Evolutionary conservation across 371 early-diverging fungal genomes (phyloP), one percentile per base, ranked within the genome.

Genomic region (Rhizopus stolonifer): DNA sequence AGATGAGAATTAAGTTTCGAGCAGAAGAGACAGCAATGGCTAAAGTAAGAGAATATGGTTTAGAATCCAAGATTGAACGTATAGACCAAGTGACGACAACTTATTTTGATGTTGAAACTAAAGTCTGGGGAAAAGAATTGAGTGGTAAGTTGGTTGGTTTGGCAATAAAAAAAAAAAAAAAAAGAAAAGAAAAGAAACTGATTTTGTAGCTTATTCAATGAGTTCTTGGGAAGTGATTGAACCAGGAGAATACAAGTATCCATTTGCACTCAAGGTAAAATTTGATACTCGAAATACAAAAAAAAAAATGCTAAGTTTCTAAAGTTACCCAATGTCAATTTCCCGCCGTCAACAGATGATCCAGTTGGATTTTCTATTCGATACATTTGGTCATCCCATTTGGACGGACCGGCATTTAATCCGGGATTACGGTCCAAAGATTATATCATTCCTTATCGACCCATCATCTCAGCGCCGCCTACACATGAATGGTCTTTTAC

Each of bases 261-360:
- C 76, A 5, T 80, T 80, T 60, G 80, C 80, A 14, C 69, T 80
- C 57, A 80, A 80, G 60, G 80, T 77, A 61, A 49, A 0, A 10
- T 7, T 29, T 7, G 1, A 40, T 15, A 19, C 4, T 14, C 24
- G 36, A 36, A 48, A 21, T 33, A n/a, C 7, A 51, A 25, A 11
- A 25, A 33, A 17, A 36, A 23, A 23, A 29, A 56, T 46, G 10
- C 4, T 36, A 18, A 8, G 10, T n/a, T 25, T 4, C 11, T 6
- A 1, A 19, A 70, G 71, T 70, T 70, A 53, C 71, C 71, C 26
- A 70, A 70, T 46, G 71, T 70, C 15, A 70, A 70, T 40, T 70
- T 64, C 40, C 71, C 71, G 14, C 71, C 71, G n/a, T 70, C 71
- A 2, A 51, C 59, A 13, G 71, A 62, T 22, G 65, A 70, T 38